Percentiles rank a stretch among this genome's conserved stretches.
Conservation (phyloP, 345 rosid genomes). For the Citrus sinensis region DVS_A1.0 CM039169.1:7486001-7486500, state of each 20-base stretch:
- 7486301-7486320: neutral
- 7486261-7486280: neutral
- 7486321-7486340: neutral
- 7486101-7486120: neutral
- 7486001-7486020: neutral
- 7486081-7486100: neutral
- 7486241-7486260: neutral
- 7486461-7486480: slow-evolving; percentile 58
- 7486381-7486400: neutral
- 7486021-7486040: neutral
- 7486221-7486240: neutral
- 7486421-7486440: neutral
- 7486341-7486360: neutral
- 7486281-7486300: neutral
- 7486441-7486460: slow-evolving; percentile 1
- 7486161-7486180: neutral
- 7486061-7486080: neutral
- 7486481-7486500: slow-evolving; percentile 76
- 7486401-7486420: neutral
- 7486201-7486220: neutral
- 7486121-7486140: neutral
- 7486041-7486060: neutral
- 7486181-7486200: neutral
- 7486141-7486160: neutral
- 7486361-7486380: neutral